Evolutionary conservation across 805 yeast species (phyloP).

Genomic region (Kazachstania viticola): DNA sequence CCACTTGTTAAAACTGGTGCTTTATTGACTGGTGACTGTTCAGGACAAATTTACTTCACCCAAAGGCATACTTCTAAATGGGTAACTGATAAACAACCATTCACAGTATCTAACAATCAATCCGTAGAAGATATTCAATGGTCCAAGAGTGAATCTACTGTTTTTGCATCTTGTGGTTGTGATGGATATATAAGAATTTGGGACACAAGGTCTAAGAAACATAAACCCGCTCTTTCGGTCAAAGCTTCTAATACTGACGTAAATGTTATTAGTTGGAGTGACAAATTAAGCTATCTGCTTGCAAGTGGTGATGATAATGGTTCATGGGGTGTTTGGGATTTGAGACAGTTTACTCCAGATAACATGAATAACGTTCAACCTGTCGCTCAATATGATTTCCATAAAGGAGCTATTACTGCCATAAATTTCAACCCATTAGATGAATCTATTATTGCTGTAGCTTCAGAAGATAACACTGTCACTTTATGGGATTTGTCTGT

Average conservation of each 20-base stretch:
- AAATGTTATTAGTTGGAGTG: slow-evolving; percentile 93
- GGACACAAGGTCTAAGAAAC: slow-evolving; percentile 92
- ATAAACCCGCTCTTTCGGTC: slow-evolving; percentile 80
- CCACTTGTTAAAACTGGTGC: slow-evolving; percentile 73
- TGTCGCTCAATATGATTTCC: slow-evolving; percentile 92
- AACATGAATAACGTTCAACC: slow-evolving; percentile 41
- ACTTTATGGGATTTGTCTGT: slow-evolving; percentile 97
- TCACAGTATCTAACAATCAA: slow-evolving; percentile 44
- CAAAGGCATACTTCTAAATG: slow-evolving; percentile 66
- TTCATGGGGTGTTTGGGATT: slow-evolving; percentile 95
- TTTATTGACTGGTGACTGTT: slow-evolving; percentile 76
- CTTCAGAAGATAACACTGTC: slow-evolving; percentile 93
- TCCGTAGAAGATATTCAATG: slow-evolving; percentile 96
- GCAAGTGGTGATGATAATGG: slow-evolving; percentile 98
- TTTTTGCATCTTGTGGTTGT: slow-evolving; percentile 87
- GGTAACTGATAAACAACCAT: slow-evolving; percentile 80
- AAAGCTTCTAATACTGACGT: slow-evolving; percentile 74
- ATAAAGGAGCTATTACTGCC: slow-evolving; percentile 84
- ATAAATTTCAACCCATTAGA: slow-evolving; percentile 91
- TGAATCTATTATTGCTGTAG: slow-evolving; percentile 91
- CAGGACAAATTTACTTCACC: slow-evolving; percentile 75
- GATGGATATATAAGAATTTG: slow-evolving; percentile 77
- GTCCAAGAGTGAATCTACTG: slow-evolving; percentile 86
- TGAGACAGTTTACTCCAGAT: slow-evolving; percentile 65
- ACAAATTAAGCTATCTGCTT: slow-evolving; percentile 69